Evolutionary conservation across 2,329 filamentous ascomycete genomes (phyloP).

Genomic region (Pseudogymnoascus sp.): DNA sequence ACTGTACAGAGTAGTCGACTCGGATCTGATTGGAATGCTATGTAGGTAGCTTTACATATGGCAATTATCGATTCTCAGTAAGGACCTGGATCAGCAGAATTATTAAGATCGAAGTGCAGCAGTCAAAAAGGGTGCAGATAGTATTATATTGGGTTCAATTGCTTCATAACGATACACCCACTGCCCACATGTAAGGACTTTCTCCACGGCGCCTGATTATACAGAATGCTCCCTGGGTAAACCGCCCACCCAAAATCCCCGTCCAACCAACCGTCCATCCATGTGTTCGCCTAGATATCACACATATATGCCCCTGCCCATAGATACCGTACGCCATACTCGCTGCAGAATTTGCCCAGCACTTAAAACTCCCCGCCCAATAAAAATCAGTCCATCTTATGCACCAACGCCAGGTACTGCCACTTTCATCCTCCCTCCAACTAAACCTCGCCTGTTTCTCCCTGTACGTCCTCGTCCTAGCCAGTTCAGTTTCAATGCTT

Average conservation of each 20-base stretch:
- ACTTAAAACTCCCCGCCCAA: background rate
- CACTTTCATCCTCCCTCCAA: conserved; percentile 36
- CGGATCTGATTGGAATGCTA: background rate
- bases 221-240: background rate
- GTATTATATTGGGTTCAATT: background rate
- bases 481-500: conserved; percentile 94
- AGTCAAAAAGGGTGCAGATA: background rate
- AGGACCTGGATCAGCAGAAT: background rate
- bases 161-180: background rate
- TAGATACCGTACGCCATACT: conserved; percentile 5
- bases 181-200: background rate
- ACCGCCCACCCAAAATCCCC: background rate
- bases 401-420: conserved; percentile 9
- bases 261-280: background rate
- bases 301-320: background rate
- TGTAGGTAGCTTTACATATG: background rate
- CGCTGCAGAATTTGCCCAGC: background rate
- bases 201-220: background rate
- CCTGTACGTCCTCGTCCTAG: conserved; percentile 83
- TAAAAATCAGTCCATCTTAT: background rate
- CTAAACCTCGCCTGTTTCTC: conserved; percentile 80
- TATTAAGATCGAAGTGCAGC: background rate
- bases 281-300: background rate
- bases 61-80: background rate
- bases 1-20: background rate